Percentiles rank a stretch among this genome's conserved stretches.
phyloP scores from a whole-genome alignment of 164 flowering plant species.

The Macadamia integrifolia region DNA sequence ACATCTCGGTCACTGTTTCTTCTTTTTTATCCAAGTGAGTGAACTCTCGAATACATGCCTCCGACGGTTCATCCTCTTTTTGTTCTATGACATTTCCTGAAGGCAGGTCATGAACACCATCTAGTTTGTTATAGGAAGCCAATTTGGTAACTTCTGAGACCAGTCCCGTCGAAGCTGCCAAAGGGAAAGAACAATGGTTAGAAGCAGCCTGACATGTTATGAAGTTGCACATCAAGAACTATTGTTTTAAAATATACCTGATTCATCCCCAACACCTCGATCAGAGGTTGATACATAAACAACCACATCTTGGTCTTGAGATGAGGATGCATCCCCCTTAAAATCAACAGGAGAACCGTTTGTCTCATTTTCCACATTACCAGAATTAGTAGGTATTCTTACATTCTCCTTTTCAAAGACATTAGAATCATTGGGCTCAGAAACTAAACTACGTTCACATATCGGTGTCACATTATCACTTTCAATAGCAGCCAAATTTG shows the following conservation, averaged over 20 bases:
- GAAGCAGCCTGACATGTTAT: neutral
- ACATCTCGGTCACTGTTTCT: constrained; percentile 11
- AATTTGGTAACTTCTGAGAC: constrained; percentile 11
- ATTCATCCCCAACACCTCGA: constrained; percentile 9
- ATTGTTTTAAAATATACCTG: constrained; percentile 20
- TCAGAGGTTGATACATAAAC: constrained; percentile 10
- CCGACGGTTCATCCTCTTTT: constrained; percentile 11
- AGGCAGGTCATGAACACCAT: constrained; percentile 11
- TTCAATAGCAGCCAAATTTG: neutral
- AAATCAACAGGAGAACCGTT: constrained; percentile 13
- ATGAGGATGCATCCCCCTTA: constrained; percentile 13
- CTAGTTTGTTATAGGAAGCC: constrained; percentile 6
- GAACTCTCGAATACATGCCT: constrained; percentile 5
- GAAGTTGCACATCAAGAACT: neutral
- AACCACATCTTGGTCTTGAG: constrained; percentile 8
- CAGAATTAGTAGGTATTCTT: constrained; percentile 10
- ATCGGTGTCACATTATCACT: constrained; percentile 10
- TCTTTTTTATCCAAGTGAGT: constrained; percentile 10
- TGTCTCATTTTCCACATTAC: constrained; percentile 12
- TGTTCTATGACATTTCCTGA: constrained; percentile 9
- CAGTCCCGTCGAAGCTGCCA: constrained; percentile 14
- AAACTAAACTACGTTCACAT: neutral
- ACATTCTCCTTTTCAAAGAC: constrained; percentile 15
- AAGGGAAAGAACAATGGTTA: neutral
- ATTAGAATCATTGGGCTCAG: constrained; percentile 12